Base-by-base conservation (phyloP, 2,329 filamentous ascomycete species). In the Aspergillus quadrilineatus region DNA sequence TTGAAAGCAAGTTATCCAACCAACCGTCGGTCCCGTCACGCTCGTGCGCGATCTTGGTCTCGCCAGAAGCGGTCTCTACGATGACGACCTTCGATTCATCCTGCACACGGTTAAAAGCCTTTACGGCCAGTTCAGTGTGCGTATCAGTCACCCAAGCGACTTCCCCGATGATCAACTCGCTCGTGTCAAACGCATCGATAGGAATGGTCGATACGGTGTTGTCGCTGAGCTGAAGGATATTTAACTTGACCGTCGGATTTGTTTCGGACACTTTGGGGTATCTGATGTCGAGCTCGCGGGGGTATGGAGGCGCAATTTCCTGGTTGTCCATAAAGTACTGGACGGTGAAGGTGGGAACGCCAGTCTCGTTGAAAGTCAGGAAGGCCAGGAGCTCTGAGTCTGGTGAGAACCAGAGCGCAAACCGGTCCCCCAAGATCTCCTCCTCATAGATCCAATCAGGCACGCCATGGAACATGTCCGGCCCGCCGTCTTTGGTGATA, bases 371-470 rank as follows among this genome's bases (percentile, higher is more conserved):
- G 15, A 92, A 96, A 34, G 90, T 86, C 60, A 97, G 78, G 72
- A 94, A 97, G 15, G 92, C 90, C 55, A 97, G 75, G 69, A 89
- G 94, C 66, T 89, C 86, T 50, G 91, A 91, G 69, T 93, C 89
- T 34, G 88, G 84, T 30, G 90, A 92, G 89, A 91, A 97, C 93
- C 92, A 97, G 0, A 91, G 90, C 2, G 90, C 91, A 60, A 82
- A 89, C 61, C 88, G 87, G 3, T 83, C 86, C 10, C 78, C 74
- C 56, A 96, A 89, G 4, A 93, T 89, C 72, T 94, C 90, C 65
- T 87, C 84, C 68, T 93, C 89, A 67, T 94, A 95, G 0, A 96
- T 92, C 92, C 93, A 97, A 73, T 97, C 93, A 0, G 93, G 92
- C 34, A 96, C 86, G 15, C 92, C 92, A 65, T 97, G 95, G 75